A percentile compares a stretch with the other conserved stretches of the same genome.
Conservation (phyloP, 345 rosid genomes). For the Arabidopsis thaliana region DNA sequence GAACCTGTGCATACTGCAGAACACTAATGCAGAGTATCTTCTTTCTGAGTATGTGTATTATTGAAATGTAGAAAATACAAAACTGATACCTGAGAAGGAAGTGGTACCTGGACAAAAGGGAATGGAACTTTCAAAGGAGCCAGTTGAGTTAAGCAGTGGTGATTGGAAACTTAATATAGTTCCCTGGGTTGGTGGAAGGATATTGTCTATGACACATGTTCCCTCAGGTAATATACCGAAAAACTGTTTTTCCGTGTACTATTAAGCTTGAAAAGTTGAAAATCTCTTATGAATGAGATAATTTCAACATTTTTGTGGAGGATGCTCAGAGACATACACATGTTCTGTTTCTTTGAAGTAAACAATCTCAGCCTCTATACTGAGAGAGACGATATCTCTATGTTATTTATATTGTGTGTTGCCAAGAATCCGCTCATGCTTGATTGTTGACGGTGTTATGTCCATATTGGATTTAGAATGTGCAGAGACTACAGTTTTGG, state of each 20-base stretch:
- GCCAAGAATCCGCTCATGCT: slow-evolving; percentile 9
- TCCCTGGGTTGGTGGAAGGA: slow-evolving; percentile 96
- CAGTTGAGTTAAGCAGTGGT: slow-evolving; percentile 71
- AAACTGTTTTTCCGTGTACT: not conserved
- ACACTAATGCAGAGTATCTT: not conserved
- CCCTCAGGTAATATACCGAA: slow-evolving; percentile 68
- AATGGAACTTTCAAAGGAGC: slow-evolving; percentile 62
- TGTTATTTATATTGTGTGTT: not conserved
- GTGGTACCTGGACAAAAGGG: slow-evolving; percentile 63
- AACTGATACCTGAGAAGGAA: slow-evolving; percentile 64
- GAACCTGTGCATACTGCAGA: not conserved
- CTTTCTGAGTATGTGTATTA: slow-evolving; percentile 13
- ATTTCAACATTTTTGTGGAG: slow-evolving; percentile 12
- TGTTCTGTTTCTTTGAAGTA: not conserved
- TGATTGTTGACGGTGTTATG: not conserved
- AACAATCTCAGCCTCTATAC: not conserved
- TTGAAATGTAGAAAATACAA: slow-evolving; percentile 60
- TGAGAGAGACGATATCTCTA: not conserved
- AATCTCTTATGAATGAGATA: not conserved
- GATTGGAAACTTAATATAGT: slow-evolving; percentile 76
- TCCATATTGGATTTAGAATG: not conserved
- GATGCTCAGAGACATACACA: not conserved
- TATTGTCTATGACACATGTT: slow-evolving; percentile 85
- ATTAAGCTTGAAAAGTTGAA: slow-evolving; percentile 8
- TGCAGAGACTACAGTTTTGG: not conserved